phyloP scores from a whole-genome alignment of 257 asterid species.

The Knoxia roxburghii region DNA sequence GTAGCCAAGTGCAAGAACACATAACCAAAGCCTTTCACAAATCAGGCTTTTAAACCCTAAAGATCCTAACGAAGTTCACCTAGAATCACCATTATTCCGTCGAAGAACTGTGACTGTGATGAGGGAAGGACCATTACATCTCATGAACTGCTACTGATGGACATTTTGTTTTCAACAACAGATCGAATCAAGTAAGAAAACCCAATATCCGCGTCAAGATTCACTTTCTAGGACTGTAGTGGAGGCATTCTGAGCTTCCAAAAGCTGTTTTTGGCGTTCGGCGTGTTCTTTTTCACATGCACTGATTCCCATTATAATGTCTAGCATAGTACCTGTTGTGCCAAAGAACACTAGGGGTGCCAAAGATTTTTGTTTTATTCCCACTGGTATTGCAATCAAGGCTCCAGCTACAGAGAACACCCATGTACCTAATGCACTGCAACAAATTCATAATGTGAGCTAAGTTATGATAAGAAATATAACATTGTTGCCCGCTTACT shows the following conservation, averaged over 20 bases:
- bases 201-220: constrained; percentile 23
- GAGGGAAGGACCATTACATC: too few relatives aligned
- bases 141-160: too few relatives aligned
- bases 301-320: constrained; percentile 80
- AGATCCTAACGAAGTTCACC: too few relatives aligned
- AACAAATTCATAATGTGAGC: not conserved
- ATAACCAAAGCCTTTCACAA: too few relatives aligned
- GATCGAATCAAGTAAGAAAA: not conserved
- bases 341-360: constrained; percentile 94
- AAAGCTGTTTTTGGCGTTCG: constrained; percentile 70
- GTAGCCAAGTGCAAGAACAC: too few relatives aligned
- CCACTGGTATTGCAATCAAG: constrained; percentile 85
- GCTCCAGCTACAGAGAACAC: constrained; percentile 93
- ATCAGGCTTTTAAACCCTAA: too few relatives aligned
- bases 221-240: constrained; percentile 28
- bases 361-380: constrained; percentile 77
- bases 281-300: constrained; percentile 96
- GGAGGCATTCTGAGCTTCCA: constrained; percentile 62
- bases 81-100: too few relatives aligned
- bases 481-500: not conserved
- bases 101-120: too few relatives aligned
- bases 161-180: too few relatives aligned
- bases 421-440: constrained; percentile 84
- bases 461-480: not conserved
- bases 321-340: constrained; percentile 96